Percentiles rank a stretch among this genome's conserved stretches.
phyloP scores from a whole-genome alignment of 2,329 filamentous ascomycete species.

The Zalaria obscura region DNA sequence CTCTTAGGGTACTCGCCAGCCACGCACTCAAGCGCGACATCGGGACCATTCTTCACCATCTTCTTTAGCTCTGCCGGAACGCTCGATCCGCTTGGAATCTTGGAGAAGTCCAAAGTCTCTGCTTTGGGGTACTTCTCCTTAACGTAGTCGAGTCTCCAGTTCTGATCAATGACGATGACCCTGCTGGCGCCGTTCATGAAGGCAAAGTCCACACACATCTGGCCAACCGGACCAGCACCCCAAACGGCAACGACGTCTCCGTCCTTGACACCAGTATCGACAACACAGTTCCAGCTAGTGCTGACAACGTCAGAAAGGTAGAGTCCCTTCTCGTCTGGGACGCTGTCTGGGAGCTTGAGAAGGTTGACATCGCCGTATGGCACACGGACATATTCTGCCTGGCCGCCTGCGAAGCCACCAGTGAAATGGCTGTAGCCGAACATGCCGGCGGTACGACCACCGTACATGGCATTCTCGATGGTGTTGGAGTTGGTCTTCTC shows the following conservation, averaged over 20 bases:
- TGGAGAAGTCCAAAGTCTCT: slow-evolving; percentile 55
- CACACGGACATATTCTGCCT: slow-evolving; percentile 76
- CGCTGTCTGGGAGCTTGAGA: slow-evolving; percentile 59
- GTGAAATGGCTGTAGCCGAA: slow-evolving; percentile 55
- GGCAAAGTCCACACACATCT: slow-evolving; percentile 56
- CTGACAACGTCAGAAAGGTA: slow-evolving; percentile 69
- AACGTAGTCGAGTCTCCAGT: slow-evolving; percentile 55
- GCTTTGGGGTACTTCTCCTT: slow-evolving; percentile 50
- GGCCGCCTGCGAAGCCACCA: slow-evolving; percentile 74
- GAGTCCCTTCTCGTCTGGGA: slow-evolving; percentile 73
- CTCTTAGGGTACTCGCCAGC: slow-evolving; percentile 50
- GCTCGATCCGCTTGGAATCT: slow-evolving; percentile 40
- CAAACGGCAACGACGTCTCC: slow-evolving; percentile 70
- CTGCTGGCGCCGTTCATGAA: slow-evolving; percentile 58
- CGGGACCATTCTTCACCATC: slow-evolving; percentile 58
- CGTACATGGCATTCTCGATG: slow-evolving; percentile 62
- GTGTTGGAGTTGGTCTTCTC: slow-evolving; percentile 66
- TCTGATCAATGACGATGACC: slow-evolving; percentile 68
- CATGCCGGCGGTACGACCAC: slow-evolving; percentile 55
- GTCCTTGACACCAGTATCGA: slow-evolving; percentile 68
- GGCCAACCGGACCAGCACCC: slow-evolving; percentile 77
- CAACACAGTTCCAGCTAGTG: slow-evolving; percentile 70
- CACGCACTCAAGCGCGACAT: slow-evolving; percentile 57
- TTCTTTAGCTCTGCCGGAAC: slow-evolving; percentile 63
- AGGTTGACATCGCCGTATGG: slow-evolving; percentile 71